Base-by-base conservation (phyloP, 768 basidiomycete genomes). In the Russula compacta region DNA sequence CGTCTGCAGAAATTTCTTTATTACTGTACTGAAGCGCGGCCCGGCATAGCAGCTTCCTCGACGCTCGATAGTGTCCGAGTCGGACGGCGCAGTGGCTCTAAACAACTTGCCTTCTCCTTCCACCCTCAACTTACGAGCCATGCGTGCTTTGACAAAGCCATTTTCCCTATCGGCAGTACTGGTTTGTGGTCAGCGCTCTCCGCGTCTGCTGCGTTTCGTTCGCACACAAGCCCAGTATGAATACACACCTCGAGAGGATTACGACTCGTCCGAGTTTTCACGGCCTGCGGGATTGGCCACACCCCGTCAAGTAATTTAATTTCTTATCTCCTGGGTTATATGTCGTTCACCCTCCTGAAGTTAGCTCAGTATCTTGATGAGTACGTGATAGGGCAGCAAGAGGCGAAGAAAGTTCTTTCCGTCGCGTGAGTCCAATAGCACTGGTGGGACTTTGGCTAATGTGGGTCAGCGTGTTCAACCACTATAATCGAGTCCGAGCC, bases 341-440 rank as follows among this genome's bases (percentile, higher is more conserved):
- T 24, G 2, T 42, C 19, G 48, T 50, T 66, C 52, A 64, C 65
- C 2, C 33, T 24, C 39, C 19, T 52, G 35, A 52, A 95, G 91
- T 81, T 95, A 47, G 86, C 85, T 7, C 81, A 87, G 70, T 94
- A 92, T 71, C 81, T 97, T 42, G 86, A 92, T 66, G 85, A 92
- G 69, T 97, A 87, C 69, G 84, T 98, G 40, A 81, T 98, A 17
- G 95, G 95, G 1, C 95, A 98, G 71, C 88, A 91, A 66, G 81
- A 79, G 61, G 94, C 95, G 3, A 98, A 98, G 82, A 92, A 93
- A 70, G 86, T 90, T 24, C 81, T 98, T 36, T 89, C 92, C 40
- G 95, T 98, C 50, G 95, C 94, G 92, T 93, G 74, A 71, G 92
- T 83, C 29, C 44, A 48, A 29, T 51, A n/a, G 10, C n/a, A 33